phyloP scores from a whole-genome alignment of 306 rosid species.

The Rosa persica region DNA sequence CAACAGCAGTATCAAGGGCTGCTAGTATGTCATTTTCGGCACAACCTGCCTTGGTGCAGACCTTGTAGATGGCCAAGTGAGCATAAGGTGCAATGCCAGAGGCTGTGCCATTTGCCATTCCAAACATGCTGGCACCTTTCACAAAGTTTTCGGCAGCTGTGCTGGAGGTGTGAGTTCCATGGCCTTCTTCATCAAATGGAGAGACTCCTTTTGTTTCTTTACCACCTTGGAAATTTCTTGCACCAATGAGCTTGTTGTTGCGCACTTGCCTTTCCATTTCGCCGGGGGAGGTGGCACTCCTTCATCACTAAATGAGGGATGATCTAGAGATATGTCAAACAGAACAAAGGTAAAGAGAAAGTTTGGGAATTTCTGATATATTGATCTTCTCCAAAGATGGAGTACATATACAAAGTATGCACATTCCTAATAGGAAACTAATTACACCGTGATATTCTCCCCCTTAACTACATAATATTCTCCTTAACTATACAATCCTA shows the following conservation, averaged over 20 bases:
- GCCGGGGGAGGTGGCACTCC: slow-evolving; percentile 69
- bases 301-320: slow-evolving; percentile 61
- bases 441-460: no score
- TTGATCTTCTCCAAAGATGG: no score
- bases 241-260: slow-evolving; percentile 75
- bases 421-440: no score
- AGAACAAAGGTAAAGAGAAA: no score
- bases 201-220: neutral
- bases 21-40: slow-evolving; percentile 30
- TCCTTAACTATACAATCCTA: no score
- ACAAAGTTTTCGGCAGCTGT: slow-evolving; percentile 65
- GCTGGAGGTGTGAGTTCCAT: slow-evolving; percentile 73
- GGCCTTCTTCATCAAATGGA: slow-evolving; percentile 56
- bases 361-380: no score
- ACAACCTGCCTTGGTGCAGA: slow-evolving; percentile 18
- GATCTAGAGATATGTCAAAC: slow-evolving; percentile 41
- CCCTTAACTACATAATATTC: no score
- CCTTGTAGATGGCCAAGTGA: slow-evolving; percentile 54
- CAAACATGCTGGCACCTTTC: slow-evolving; percentile 38
- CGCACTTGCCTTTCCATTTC: slow-evolving; percentile 80
- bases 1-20: slow-evolving; percentile 29
- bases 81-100: slow-evolving; percentile 73
- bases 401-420: no score
- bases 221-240: slow-evolving; percentile 35
- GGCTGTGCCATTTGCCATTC: slow-evolving; percentile 75